Evolutionary conservation across 2,329 filamentous ascomycete genomes (phyloP), one percentile per base, ranked within the genome.

Genomic region (Penicillium sp.): DNA sequence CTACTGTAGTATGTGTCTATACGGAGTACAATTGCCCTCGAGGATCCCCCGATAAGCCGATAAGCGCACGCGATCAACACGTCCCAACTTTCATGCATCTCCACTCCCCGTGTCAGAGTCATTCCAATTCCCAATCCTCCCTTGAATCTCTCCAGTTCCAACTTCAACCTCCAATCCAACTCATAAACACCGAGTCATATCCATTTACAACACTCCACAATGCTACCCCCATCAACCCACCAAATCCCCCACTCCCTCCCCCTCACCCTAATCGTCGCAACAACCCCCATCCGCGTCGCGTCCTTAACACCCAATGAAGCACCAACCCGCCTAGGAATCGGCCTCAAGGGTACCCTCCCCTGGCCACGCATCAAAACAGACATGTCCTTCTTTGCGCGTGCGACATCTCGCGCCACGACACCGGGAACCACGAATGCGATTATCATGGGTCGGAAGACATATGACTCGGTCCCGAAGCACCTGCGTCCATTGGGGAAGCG

Each of bases 401-500:
- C 97, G 44, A 98, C 94, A 3, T 92, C 91, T 70, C 87, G 89
- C 17, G 64, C 76, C 4, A 73, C 76, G 0, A 61, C 62, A 3
- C 58, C 71, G 0, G 67, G 65, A 2, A 68, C 57, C 28, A 73
- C 71, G 1, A 94, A 93, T 76, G 91, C 91, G 19, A 91, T 98
- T 56, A 90, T 99, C 69, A 99, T 99, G 95, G 95, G 95, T 63
- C 91, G 95, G 73, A 97, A 96, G 79, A 99, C 95, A 0, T 99
- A 94, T 89, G 92, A 96, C 56, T 92, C 89, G 66, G 94, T 99
- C 63, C 94, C 95, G 2, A 74, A 82, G 7, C 85, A 83, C 56
- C 93, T 95, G 75, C 85, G 93, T 2, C 95, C 95, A 19, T 83
- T 99, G 37, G 89, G 87, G 64, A 90, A 88, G 65, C 84, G 95